These are phyloP conservation scores for Jimgerdemannia lactiflua DNA, from an alignment of 192 early-diverging fungal genomes.

Conservation along the genomic window DNA sequence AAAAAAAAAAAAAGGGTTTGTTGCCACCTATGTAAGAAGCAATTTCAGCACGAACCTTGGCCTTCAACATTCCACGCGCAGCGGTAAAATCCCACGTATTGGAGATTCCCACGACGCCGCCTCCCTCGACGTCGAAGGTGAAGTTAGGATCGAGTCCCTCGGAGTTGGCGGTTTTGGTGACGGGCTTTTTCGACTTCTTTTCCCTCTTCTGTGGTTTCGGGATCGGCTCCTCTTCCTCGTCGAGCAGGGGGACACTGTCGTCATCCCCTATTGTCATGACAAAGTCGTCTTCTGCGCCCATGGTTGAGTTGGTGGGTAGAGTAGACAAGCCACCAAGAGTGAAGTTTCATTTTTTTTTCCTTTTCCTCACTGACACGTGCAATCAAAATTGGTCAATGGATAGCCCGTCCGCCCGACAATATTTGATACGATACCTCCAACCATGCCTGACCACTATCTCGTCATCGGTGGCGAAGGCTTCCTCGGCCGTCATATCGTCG, in stretches of 20 bases:
- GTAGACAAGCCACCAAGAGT: not conserved
- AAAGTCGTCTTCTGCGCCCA: slow-evolving; percentile 43
- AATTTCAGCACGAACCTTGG: slow-evolving; percentile 29
- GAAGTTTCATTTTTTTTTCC: not conserved
- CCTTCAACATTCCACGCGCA: slow-evolving; percentile 71
- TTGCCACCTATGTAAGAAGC: too few species aligned
- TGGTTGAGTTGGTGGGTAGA: not conserved
- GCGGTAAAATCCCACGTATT: slow-evolving; percentile 81
- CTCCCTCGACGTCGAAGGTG: slow-evolving; percentile 75
- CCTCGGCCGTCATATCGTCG: slow-evolving; percentile 76
- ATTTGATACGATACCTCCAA: too few species aligned
- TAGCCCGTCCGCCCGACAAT: too few species aligned
- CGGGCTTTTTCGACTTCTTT: slow-evolving; percentile 12
- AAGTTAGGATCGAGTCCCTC: slow-evolving; percentile 72
- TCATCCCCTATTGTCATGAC: slow-evolving; percentile 73
- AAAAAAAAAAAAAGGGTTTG: too few species aligned
- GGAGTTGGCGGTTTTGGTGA: slow-evolving; percentile 20
- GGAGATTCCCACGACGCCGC: slow-evolving; percentile 49
- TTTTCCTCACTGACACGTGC: not conserved
- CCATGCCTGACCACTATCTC: slow-evolving; percentile 37
- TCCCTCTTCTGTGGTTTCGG: slow-evolving; percentile 14
- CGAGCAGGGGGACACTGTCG: slow-evolving; percentile 53
- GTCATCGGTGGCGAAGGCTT: slow-evolving; percentile 91
- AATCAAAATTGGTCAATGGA: not conserved
- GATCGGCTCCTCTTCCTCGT: slow-evolving; percentile 28